A percentile compares a stretch with the other conserved stretches of the same genome.
Evolutionary conservation across 352 stramenopile species (phyloP).

Genomic region (Globisporangium nunn): DNA sequence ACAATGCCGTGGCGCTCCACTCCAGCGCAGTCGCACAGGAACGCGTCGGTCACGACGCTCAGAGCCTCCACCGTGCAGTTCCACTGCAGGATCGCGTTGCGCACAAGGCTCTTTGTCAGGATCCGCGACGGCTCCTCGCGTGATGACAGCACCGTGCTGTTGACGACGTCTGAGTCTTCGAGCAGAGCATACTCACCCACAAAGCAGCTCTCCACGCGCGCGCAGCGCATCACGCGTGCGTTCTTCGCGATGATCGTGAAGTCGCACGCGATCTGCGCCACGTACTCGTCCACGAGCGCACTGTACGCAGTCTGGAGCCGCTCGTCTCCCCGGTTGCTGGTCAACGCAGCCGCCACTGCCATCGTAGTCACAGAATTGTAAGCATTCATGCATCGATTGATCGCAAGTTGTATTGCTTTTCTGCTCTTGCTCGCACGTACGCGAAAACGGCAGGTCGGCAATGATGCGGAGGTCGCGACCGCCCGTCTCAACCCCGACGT

Average conservation of each 20-base stretch:
- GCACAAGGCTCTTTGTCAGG: constrained; percentile 54
- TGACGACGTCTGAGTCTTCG: constrained; percentile 48
- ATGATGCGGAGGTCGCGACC: constrained; percentile 64
- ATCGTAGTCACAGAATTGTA: neutral
- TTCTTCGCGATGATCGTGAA: constrained; percentile 47
- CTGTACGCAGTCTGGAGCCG: constrained; percentile 42
- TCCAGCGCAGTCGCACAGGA: constrained; percentile 76
- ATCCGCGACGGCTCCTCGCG: constrained; percentile 34
- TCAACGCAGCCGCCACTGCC: constrained; percentile 34
- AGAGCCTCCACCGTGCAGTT: constrained; percentile 51
- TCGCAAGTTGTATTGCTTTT: too few relatives aligned
- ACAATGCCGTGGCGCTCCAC: constrained; percentile 82
- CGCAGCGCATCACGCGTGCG: constrained; percentile 54
- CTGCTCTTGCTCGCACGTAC: constrained; percentile 12
- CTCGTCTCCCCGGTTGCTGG: constrained; percentile 27
- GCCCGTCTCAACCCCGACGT: constrained; percentile 79
- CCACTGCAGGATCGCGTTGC: constrained; percentile 64
- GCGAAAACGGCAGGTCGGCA: constrained; percentile 60
- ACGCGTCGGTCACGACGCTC: constrained; percentile 53
- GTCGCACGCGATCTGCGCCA: constrained; percentile 24
- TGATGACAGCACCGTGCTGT: constrained; percentile 67
- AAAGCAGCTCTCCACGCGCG: constrained; percentile 53
- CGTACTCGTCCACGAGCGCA: constrained; percentile 43
- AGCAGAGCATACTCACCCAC: constrained; percentile 53
- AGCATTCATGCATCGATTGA: too few relatives aligned